Evolutionary conservation across 116 monocot genomes (phyloP), one percentile per base, ranked within the genome.

Genomic region (Posidonia oceanica): DNA sequence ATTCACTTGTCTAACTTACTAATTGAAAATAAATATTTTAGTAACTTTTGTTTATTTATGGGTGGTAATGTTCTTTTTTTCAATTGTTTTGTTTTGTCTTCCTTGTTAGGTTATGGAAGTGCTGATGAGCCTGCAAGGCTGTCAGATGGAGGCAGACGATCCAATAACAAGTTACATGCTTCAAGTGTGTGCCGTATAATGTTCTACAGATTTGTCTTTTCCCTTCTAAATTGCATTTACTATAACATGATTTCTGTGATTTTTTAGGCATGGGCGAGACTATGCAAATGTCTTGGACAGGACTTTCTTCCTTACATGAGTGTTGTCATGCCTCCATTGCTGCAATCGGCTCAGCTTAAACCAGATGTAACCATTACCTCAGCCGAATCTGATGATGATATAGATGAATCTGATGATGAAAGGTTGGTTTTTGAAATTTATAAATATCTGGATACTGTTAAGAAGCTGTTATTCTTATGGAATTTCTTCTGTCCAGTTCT

Each of bases 281-380:
- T 98, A 4, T 98, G 98, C 82, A 98, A 93, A 77, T 98, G 93
- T 72, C 76, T 98, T 51, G 98, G 98, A 36, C 98, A 98, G 60
- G 93, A 98, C 81, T 98, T 98, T 75, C 85, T 98, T 56, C 98
- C 98, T 22, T 98, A 98, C 77, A 98, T 93, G 98, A 98, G 75
- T 83, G 90, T 98, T 63, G 98, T 98, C 36, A 98, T 98, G 93
- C 98, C 98, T 10, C 98, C 98, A 18, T 75, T 96, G 57, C 91
- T 96, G 73, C 84, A 83, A 58, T 91, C 96, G 75, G 96, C 96
- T 58, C 96, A 96, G 76, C 88, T 96, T 29, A 91, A 96, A 74
- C 88, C 91, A 54, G 96, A 96, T 77, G 88, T 96, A 10, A 93
- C 87, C 53, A 86, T 98, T 57, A 88, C 93, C 10, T 90, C 93